These are phyloP conservation scores for Zymoseptoria pseudotritici DNA, from an alignment of 2,329 filamentous ascomycete species.

Conservation along the genomic window DNA sequence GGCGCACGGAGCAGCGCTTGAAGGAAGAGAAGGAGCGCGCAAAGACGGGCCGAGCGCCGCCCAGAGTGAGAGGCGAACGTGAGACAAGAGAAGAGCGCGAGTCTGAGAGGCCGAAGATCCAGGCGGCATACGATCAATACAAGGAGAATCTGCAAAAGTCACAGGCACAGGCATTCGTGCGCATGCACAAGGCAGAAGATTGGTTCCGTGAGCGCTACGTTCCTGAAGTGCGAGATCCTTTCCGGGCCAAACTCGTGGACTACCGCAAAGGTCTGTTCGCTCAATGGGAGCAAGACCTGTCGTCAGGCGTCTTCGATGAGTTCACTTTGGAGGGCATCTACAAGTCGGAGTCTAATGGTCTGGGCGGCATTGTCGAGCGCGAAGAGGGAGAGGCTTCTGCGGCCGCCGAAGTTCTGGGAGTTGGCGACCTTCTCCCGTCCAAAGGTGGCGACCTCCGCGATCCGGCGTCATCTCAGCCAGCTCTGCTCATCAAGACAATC, in stretches of 20 bases:
- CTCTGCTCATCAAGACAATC: slow-evolving; percentile 94
- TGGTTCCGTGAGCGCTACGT: slow-evolving; percentile 98
- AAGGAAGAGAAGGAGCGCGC: slow-evolving; percentile 72
- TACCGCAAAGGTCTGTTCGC: slow-evolving; percentile 71
- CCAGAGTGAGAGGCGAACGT: slow-evolving; percentile 53
- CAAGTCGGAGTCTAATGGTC: slow-evolving; percentile 84
- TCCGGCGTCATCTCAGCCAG: slow-evolving; percentile 80
- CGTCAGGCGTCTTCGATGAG: slow-evolving; percentile 80
- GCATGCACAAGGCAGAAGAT: slow-evolving; percentile 87
- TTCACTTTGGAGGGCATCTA: slow-evolving; percentile 91
- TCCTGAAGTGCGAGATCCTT: slow-evolving; percentile 66
- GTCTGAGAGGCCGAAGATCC: slow-evolving; percentile 71
- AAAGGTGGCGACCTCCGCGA: slow-evolving; percentile 81
- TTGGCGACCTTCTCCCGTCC: slow-evolving; percentile 80
- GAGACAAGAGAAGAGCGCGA: slow-evolving; percentile 67
- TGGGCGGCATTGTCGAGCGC: slow-evolving; percentile 78
- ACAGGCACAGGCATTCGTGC: slow-evolving; percentile 72
- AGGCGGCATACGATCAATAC: slow-evolving; percentile 59
- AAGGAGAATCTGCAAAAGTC: slow-evolving; percentile 55
- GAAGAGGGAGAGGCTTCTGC: slow-evolving; percentile 92
- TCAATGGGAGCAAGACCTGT: slow-evolving; percentile 84
- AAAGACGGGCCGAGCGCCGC: slow-evolving; percentile 58
- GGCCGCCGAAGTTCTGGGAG: slow-evolving; percentile 83
- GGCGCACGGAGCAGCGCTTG: slow-evolving; percentile 72
- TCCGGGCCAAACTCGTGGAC: slow-evolving; percentile 69